Base-by-base conservation (phyloP, 805 yeast species). In the Cyberlindnera petersonii region DNA sequence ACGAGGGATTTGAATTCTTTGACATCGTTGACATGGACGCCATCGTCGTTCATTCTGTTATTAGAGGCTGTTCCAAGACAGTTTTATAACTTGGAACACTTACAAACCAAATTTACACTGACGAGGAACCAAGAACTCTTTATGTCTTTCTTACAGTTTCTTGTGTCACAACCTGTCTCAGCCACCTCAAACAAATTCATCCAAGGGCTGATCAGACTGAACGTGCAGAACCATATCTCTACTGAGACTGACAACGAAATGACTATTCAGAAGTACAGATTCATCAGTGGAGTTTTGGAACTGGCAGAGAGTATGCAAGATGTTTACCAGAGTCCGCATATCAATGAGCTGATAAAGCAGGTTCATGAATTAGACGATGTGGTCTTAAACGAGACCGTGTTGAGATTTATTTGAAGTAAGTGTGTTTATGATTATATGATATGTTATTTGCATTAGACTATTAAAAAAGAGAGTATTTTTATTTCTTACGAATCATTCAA, bases 291-390 rank as follows among this genome's bases (percentile, higher is more conserved):
- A 1, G 24, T 47, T 1, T 16, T 26, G 19, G 47, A 40, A 15
- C 31, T 47, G 10, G 32, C 27, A 4, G 42, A 38, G 11, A 32
- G 30, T 4, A 18, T 49, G 26, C 20, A 36, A 14, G 9, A 9
- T 22, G 43, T 42, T 17, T 39, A 33, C 18, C 14, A 36, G 4
- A 48, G 40, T 19, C 8, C 5, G 3, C 33, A 18, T 14, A 24
- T 23, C 11, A 35, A 24, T 1, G 24, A 32, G 13, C 22, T 48
- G 30, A 22, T 42, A 4, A 13, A 20, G 15, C 21, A 31, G n/a
- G 27, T 43, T 3, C 44, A 46, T 19, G 39, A 39, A 55, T 40
- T 76, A 78, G 82, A 46, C 16, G 49, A 40, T 5, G 41, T 31
- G 4, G 37, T 45, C 13, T 22, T 32, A 11, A 32, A 36, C 28